Evolutionary conservation across 345 rosid species (phyloP), one percentile per base, ranked within the genome.

Genomic region (Hibiscus mutabilis): DNA sequence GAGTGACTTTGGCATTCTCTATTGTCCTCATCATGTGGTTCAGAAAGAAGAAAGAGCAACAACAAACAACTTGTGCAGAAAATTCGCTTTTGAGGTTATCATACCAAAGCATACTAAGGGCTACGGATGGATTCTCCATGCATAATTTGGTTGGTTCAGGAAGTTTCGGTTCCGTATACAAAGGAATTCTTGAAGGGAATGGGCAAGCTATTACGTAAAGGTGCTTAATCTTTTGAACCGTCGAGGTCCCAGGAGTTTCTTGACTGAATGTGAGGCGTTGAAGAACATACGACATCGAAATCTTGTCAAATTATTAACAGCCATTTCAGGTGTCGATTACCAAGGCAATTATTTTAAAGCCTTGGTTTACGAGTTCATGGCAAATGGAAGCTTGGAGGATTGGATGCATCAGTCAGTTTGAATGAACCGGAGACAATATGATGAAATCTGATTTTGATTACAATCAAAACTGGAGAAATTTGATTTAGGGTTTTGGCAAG

Each of bases 231-330:
- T 84, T 60, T 7, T 44, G 21, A 70, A 15, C 51, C 73, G n/a
- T 69, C 7, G 18, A 49, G 19, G 19, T 49, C 16, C 55, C 2
- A 49, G 1, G 55, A 49, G 55, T 49, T 49, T 49, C 3, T 49
- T 49, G 19, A 21, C 18, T 49, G 55, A 49, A 49, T 49, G 55
- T 16, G 55, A 49, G 7, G 19, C 55, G 7, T 49, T 49, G 55
- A 42, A 60, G 55, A 80, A 52, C 12, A 55, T 79, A 16, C 71
- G 81, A 21, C 88, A 81, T 56, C 67, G 85, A 8, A 84, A 87
- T 71, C 86, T 87, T 7, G 58, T 84, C 57, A 79, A 79, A 58
- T 10, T 84, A 25, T 2, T 84, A 3, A 76, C 86, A 0, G 73
- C 21, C 0, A 27, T 35, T 52, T 68, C 72, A 1, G 37, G 72